phyloP scores from a whole-genome alignment of 177 flowering plant species.

The Vitis hybrid region DNA sequence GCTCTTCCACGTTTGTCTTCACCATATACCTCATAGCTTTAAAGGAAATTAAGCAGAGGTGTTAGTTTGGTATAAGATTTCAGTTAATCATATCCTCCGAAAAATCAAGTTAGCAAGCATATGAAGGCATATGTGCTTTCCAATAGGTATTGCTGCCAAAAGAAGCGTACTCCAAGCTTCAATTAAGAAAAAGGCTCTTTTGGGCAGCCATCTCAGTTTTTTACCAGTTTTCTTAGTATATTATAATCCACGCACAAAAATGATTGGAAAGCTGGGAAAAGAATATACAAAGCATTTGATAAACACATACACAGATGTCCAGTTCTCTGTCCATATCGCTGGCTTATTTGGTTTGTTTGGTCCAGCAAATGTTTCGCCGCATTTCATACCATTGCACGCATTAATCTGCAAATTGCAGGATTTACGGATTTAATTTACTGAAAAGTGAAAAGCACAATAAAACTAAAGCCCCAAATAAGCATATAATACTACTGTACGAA shows the following conservation, averaged over 20 bases:
- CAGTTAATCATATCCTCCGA: neutral
- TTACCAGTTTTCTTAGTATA: too few species aligned
- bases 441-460: neutral
- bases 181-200: too few species aligned
- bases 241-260: neutral
- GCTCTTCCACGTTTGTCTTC: constrained; percentile 45
- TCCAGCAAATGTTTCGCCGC: constrained; percentile 82
- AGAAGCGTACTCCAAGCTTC: too few species aligned
- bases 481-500: too few species aligned
- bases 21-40: constrained; percentile 69
- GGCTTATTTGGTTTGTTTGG: constrained; percentile 91
- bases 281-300: neutral
- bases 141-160: too few species aligned
- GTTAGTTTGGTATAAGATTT: neutral
- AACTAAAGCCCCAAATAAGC: neutral
- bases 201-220: too few species aligned
- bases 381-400: constrained; percentile 79
- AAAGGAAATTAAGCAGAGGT: neutral
- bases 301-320: constrained; percentile 69
- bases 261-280: neutral
- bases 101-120: neutral
- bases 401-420: constrained; percentile 59
- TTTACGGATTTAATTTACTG: neutral
- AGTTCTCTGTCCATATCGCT: constrained; percentile 90
- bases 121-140: neutral